Evolutionary conservation across 2,329 filamentous ascomycete genomes (phyloP).

Genomic region (Fusarium musae): DNA sequence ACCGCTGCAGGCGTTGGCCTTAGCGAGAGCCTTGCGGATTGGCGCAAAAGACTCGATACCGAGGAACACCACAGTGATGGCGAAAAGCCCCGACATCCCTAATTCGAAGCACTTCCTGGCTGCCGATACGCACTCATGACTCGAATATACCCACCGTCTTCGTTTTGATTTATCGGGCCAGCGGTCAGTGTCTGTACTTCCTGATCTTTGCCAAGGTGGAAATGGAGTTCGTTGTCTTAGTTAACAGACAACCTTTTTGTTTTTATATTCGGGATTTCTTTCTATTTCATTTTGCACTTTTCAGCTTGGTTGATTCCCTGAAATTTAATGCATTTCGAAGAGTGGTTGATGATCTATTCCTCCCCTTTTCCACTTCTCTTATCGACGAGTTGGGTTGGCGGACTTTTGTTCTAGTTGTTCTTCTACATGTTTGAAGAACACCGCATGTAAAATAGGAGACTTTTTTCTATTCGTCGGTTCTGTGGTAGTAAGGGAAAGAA

Average conservation of each 20-base stretch:
- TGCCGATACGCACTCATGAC: constrained; percentile 48
- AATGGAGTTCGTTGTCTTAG: constrained; percentile 43
- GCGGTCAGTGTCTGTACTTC: constrained; percentile 42
- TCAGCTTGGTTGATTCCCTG: constrained; percentile 15
- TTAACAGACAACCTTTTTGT: constrained; percentile 24
- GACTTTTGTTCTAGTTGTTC: constrained; percentile 35
- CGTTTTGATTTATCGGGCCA: constrained; percentile 37
- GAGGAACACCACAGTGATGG: constrained; percentile 52
- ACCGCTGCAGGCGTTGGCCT: constrained; percentile 58
- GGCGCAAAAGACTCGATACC: constrained; percentile 79
- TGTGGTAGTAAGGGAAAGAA: constrained; percentile 3
- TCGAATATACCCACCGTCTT: constrained; percentile 48
- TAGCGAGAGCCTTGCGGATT: constrained; percentile 80
- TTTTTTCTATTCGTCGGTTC: constrained; percentile 26
- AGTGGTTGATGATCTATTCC: constrained; percentile 2
- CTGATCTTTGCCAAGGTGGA: constrained; percentile 41
- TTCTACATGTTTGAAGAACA: constrained; percentile 36
- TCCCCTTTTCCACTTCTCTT: constrained; percentile 11
- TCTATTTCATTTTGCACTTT: constrained; percentile 19
- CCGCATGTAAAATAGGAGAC: constrained; percentile 38
- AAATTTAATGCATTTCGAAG: constrained; percentile 27
- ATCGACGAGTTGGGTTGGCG: constrained; percentile 5
- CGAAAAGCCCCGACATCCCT: constrained; percentile 44
- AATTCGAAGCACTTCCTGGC: constrained; percentile 38
- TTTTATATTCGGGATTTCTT: constrained; percentile 30